These are phyloP conservation scores for Backusella tuberculispora DNA, from an alignment of 192 early-diverging fungal species.

Conservation along the genomic window DNA sequence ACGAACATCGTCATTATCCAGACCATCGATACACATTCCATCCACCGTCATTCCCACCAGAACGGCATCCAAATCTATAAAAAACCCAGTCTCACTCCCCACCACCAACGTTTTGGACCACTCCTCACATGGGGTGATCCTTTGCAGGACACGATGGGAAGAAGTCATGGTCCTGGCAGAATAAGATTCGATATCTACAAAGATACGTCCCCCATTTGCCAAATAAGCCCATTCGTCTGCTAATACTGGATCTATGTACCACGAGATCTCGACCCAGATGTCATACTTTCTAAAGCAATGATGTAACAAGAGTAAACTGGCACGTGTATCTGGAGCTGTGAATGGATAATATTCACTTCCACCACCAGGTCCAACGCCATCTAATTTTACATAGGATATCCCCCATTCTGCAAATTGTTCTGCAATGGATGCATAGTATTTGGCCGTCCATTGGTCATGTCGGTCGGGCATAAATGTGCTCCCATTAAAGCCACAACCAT, in stretches of 20 bases:
- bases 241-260: conserved; percentile 36
- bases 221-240: conserved; percentile 33
- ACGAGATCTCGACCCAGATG: conserved; percentile 42
- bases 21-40: conserved; percentile 35
- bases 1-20: conserved; percentile 38
- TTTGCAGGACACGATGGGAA: conserved; percentile 33
- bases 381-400: conserved; percentile 35
- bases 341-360: conserved; percentile 32
- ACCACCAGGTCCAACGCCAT: conserved; percentile 41
- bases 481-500: conserved; percentile 39
- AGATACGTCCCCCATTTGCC: conserved; percentile 36
- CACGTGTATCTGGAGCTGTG: conserved; percentile 34
- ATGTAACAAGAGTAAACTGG: conserved; percentile 23
- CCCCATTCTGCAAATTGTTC: conserved; percentile 38
- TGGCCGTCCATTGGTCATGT: conserved; percentile 11
- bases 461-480: conserved; percentile 34
- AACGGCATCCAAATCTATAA: conserved; percentile 37
- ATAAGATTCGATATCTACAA: conserved; percentile 43
- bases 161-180: conserved; percentile 37
- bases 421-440: conserved; percentile 38
- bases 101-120: conserved; percentile 31
- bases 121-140: conserved; percentile 22
- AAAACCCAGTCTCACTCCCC: conserved; percentile 31
- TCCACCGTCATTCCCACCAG: conserved; percentile 37
- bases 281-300: conserved; percentile 28